Evolutionary conservation across 2,329 filamentous ascomycete genomes (phyloP).

Genomic region (Alternaria rosae): DNA sequence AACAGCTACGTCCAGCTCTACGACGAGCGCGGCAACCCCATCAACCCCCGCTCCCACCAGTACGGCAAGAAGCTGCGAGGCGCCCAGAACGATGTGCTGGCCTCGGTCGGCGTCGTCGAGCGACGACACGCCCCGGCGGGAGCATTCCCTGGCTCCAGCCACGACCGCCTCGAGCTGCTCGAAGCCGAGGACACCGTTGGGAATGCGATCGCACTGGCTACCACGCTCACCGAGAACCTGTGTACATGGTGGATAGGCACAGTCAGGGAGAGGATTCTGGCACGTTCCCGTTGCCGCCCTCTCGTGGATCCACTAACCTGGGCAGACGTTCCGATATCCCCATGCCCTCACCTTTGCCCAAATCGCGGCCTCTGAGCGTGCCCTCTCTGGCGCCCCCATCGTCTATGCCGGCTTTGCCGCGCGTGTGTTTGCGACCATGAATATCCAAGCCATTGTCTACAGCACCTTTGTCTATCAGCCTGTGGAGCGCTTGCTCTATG

Average conservation of each 20-base stretch:
- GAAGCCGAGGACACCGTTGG: conserved; percentile 43
- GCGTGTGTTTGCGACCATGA: conserved; percentile 28
- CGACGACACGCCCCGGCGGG: conserved; percentile 40
- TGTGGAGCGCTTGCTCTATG: conserved; percentile 37
- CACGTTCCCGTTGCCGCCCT: conserved; percentile 6
- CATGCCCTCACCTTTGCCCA: conserved; percentile 32
- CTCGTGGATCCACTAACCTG: background rate
- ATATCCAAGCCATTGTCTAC: conserved; percentile 30
- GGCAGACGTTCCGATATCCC: conserved; percentile 39
- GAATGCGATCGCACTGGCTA: conserved; percentile 31
- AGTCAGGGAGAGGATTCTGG: conserved; percentile 38
- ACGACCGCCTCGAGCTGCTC: conserved; percentile 38
- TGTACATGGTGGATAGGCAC: conserved; percentile 49
- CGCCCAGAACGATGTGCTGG: conserved; percentile 58
- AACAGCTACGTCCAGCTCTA: conserved; percentile 51
- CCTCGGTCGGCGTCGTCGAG: conserved; percentile 57
- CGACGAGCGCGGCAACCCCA: conserved; percentile 54
- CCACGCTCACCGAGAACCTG: conserved; percentile 35
- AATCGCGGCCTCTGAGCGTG: conserved; percentile 34
- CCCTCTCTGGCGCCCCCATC: conserved; percentile 28
- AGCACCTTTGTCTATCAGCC: conserved; percentile 32
- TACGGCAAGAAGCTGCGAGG: conserved; percentile 52
- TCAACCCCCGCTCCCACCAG: conserved; percentile 51
- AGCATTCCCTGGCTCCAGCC: conserved; percentile 35
- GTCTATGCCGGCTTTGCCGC: conserved; percentile 39